Base-by-base conservation (phyloP, 2,329 filamentous ascomycete species). In the Madurella fahalii region DNA sequence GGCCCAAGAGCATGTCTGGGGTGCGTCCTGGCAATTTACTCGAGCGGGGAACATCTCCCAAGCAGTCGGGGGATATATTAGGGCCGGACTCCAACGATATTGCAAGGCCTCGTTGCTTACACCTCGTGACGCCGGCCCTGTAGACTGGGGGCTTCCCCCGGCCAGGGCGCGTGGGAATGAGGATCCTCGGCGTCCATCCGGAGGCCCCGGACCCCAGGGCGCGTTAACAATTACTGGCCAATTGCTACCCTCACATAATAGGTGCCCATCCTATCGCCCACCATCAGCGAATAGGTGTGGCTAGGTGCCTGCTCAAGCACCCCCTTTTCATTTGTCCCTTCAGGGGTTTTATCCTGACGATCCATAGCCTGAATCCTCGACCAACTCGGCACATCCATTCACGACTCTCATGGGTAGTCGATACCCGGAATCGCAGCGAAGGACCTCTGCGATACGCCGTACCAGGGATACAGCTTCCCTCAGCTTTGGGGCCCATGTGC, bases 1-100 rank as follows among this genome's bases (percentile, higher is more conserved):
- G 58, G 50, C 47, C 12, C 55, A 57, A 50, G 37, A 60, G 53
- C 53, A 11, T 49, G 30, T 56, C 56, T 40, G 50, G 53, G 40
- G 51, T 37, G 32, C 53, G 46, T 42, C 31, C 18, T 18, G 17
- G 31, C 46, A 52, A 51, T 58, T 3, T 50, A 50, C 18, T 17
- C 1, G 41, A 49, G 52, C 52, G 52, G 56, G 52, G 52, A 54
- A 58, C 39, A 20, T 30, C 39, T 41, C 48, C 45, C 25, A 54
- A 16, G 42, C 13, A 55, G 30, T 40, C 41, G 52, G 47, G 20
- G 41, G 18, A 40, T 55, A 58, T 50, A 58, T 52, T 50, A 46
- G 18, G 9, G 11, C 34, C 25, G 32, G 20, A 17, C 34, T 48
- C 30, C 30, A 17, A 31, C 40, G 15, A 40, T 54, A 47, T 32